phyloP scores from a whole-genome alignment of 768 basidiomycete genomes.

The Filobasidium wieringae region DNA sequence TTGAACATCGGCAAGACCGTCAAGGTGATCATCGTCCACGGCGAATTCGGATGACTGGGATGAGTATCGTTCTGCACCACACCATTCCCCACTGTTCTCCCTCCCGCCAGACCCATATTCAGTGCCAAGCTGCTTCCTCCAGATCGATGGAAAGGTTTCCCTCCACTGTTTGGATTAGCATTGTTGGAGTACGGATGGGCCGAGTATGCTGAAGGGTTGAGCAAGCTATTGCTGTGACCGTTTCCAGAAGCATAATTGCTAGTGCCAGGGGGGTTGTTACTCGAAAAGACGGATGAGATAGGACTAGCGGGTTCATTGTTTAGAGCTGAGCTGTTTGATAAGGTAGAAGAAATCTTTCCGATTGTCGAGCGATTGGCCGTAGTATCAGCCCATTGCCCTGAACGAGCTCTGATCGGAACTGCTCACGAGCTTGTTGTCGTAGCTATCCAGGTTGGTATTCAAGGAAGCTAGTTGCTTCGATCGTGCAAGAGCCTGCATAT shows the following conservation, averaged over 20 bases:
- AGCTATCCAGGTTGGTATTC: conserved; percentile 20
- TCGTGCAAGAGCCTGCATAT: neutral
- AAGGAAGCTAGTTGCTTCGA: neutral
- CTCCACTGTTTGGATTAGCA: neutral
- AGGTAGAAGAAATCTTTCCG: too few species aligned
- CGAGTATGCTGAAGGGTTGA: neutral
- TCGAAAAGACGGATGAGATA: conserved; percentile 26
- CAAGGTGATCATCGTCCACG: conserved; percentile 74
- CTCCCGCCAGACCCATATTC: too few species aligned
- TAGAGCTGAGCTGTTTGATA: neutral
- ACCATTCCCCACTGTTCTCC: too few species aligned
- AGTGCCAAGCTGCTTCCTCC: too few species aligned
- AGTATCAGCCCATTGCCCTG: too few species aligned
- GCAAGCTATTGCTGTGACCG: neutral
- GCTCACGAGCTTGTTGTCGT: conserved; percentile 37
- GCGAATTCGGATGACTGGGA: conserved; percentile 39
- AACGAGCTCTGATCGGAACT: too few species aligned
- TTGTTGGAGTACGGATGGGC: neutral
- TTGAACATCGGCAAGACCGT: conserved; percentile 86
- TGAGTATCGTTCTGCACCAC: conserved; percentile 19
- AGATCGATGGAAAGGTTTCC: neutral
- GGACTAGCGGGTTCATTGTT: conserved; percentile 20
- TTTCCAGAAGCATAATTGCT: neutral
- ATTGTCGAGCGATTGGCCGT: too few species aligned
- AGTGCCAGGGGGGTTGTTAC: conserved; percentile 20